phyloP scores from a whole-genome alignment of 2,329 filamentous ascomycete species.

The Paraconiothyrium sp. region DNA sequence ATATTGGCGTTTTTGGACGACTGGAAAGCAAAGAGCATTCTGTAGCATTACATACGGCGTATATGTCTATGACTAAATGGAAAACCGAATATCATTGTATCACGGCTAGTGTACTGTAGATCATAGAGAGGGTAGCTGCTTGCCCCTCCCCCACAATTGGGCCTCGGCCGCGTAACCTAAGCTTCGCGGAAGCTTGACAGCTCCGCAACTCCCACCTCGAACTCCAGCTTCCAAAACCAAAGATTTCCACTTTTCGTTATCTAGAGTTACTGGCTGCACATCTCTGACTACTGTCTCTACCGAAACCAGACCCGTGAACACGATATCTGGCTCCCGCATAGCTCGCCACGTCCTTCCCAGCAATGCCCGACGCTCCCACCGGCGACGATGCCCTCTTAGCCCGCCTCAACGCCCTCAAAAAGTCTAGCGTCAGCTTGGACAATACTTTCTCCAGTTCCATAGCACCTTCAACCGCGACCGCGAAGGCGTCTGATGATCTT shows the following conservation, averaged over 20 bases:
- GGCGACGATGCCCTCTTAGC: slow-evolving; percentile 56
- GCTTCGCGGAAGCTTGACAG: slow-evolving; percentile 8
- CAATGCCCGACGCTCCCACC: slow-evolving; percentile 29
- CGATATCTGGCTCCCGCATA: not conserved
- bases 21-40: not conserved
- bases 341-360: not conserved
- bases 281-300: slow-evolving; percentile 4
- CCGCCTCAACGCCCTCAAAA: slow-evolving; percentile 60
- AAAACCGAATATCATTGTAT: not conserved
- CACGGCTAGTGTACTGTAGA: not conserved
- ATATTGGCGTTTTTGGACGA: not conserved
- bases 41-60: slow-evolving; percentile 9
- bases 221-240: not conserved
- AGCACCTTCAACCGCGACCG: slow-evolving; percentile 14
- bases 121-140: not conserved
- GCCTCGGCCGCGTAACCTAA: slow-evolving; percentile 2
- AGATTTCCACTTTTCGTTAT: not conserved
- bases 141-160: slow-evolving; percentile 10
- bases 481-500: slow-evolving; percentile 38
- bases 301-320: not conserved
- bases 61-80: not conserved
- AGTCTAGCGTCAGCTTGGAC: slow-evolving; percentile 51
- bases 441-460: slow-evolving; percentile 32
- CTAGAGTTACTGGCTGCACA: not conserved
- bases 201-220: not conserved